These are phyloP conservation scores for Salvia miltiorrhiza DNA, from an alignment of 257 asterid genomes.

Conservation along the genomic window DNA sequence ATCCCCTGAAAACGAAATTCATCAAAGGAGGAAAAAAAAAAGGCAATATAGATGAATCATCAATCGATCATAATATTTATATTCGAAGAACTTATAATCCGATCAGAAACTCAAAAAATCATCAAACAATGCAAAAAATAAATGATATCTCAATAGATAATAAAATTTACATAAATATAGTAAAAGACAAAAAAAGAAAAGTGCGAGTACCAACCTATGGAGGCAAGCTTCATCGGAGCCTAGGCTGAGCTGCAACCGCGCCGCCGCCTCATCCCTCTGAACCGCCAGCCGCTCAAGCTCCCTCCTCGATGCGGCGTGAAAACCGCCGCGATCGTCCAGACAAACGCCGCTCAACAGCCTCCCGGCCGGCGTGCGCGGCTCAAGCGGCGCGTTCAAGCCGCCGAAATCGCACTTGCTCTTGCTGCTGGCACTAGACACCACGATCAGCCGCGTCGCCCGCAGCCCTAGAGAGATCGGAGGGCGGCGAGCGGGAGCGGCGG, in stretches of 20 bases:
- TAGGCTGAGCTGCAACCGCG: conserved; percentile 49
- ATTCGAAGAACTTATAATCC: background rate
- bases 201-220: conserved; percentile 51
- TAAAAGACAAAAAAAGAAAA: background rate
- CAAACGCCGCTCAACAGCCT: conserved; percentile 48
- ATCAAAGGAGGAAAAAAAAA: background rate
- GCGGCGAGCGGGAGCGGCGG: conserved; percentile 4
- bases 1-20: background rate
- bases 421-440: conserved; percentile 27
- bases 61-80: background rate
- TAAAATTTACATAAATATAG: no score
- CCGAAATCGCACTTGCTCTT: conserved; percentile 42
- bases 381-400: conserved; percentile 68
- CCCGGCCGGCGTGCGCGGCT: conserved; percentile 70
- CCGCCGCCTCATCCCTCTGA: conserved; percentile 55
- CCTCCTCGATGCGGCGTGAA: conserved; percentile 45
- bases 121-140: background rate
- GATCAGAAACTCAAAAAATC: background rate
- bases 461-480: conserved; percentile 18
- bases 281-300: conserved; percentile 56
- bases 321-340: conserved; percentile 49
- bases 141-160: background rate
- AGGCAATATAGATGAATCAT: background rate
- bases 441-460: conserved; percentile 21
- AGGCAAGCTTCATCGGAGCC: conserved; percentile 76